phyloP scores from a whole-genome alignment of 2,329 filamentous ascomycete genomes.

The Cladophialophora psammophila region DNA sequence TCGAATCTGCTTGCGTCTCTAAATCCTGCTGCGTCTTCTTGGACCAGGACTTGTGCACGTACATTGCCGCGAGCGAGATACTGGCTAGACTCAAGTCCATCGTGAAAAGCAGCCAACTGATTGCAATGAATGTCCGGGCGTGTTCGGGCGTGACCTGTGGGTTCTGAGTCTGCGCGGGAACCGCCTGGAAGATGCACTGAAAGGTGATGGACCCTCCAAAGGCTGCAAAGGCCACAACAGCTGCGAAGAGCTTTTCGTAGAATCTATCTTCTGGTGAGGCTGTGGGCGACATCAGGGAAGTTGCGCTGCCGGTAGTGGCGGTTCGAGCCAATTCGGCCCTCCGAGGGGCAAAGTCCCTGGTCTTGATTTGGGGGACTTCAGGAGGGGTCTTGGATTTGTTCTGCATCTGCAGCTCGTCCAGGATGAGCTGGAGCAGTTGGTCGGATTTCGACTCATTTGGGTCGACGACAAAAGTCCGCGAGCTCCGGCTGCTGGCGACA shows the following conservation, averaged over 20 bases:
- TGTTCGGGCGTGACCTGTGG: background rate
- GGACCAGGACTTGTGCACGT: conserved; percentile 6
- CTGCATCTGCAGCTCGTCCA: background rate
- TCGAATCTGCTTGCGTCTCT: background rate
- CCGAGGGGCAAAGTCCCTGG: background rate
- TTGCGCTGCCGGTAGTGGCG: background rate
- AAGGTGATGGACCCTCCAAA: conserved; percentile 11
- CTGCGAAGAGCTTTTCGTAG: conserved; percentile 9
- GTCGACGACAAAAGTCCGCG: background rate
- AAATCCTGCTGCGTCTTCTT: background rate
- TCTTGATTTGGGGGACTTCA: background rate
- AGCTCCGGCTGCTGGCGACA: conserved; percentile 2
- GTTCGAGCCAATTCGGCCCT: background rate
- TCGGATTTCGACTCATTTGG: conserved; percentile 1
- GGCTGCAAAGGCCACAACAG: conserved; percentile 4
- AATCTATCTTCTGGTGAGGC: conserved; percentile 4
- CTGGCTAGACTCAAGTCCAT: conserved; percentile 10
- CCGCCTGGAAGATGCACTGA: conserved; percentile 7
- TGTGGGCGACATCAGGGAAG: background rate
- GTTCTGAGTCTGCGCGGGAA: conserved; percentile 7
- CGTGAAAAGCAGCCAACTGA: conserved; percentile 12
- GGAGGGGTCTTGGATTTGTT: background rate
- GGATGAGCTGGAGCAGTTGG: conserved; percentile 11
- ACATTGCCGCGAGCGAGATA: conserved; percentile 9
- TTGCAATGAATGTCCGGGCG: conserved; percentile 2